Conservation (phyloP, 2,329 filamentous ascomycete species). For the Plectosphaerella cucumerina region DNA sequence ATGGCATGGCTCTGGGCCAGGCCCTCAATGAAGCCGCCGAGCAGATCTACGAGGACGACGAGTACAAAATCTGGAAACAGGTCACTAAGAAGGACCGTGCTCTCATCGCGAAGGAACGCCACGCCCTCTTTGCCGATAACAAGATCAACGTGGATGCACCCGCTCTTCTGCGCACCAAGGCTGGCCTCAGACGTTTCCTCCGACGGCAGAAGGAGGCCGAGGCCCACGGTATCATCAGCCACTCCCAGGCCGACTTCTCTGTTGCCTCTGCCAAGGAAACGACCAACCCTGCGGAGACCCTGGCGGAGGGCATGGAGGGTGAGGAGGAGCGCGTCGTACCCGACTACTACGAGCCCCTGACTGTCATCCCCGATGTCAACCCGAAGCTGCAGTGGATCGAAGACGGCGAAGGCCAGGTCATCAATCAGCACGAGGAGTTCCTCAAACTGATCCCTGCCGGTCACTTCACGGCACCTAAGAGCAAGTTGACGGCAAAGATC, state of each 20-base stretch:
- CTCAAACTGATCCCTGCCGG: constrained; percentile 72
- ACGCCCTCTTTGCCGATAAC: constrained; percentile 79
- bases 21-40: constrained; percentile 64
- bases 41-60: constrained; percentile 83
- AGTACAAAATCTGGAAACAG: constrained; percentile 98
- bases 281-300: constrained; percentile 60
- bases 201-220: constrained; percentile 71
- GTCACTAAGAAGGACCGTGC: constrained; percentile 96
- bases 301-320: constrained; percentile 93
- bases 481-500: constrained; percentile 72
- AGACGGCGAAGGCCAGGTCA: constrained; percentile 81
- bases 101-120: constrained; percentile 76
- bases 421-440: constrained; percentile 83
- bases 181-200: constrained; percentile 85
- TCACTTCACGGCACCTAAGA: constrained; percentile 70
- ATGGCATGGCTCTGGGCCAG: constrained; percentile 59
- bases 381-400: constrained; percentile 80
- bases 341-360: constrained; percentile 90
- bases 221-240: constrained; percentile 35
- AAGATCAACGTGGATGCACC: constrained; percentile 84
- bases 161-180: constrained; percentile 77
- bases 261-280: constrained; percentile 45
- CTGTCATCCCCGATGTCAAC: constrained; percentile 79
- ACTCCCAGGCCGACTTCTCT: constrained; percentile 34
- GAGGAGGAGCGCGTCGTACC: constrained; percentile 81